Percentiles rank a stretch among this genome's conserved stretches.
Evolutionary conservation across 768 basidiomycete genomes (phyloP).

Genomic region (Macrolepiota fuliginosa): DNA sequence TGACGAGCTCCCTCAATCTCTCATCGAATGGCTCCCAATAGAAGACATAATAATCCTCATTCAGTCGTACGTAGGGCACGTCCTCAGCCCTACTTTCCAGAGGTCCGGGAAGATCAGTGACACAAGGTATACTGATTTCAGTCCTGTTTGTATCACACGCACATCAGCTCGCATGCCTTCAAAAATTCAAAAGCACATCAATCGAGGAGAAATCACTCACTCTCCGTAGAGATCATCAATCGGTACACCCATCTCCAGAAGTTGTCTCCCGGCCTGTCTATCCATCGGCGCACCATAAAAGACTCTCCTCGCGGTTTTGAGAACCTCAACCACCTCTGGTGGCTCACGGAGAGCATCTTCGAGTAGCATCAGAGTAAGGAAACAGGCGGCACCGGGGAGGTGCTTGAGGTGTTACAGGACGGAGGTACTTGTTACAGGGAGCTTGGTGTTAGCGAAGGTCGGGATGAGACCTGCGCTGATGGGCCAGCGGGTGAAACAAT

Average conservation of each 20-base stretch:
- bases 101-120: conserved; percentile 4
- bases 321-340: background rate
- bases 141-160: conserved; percentile 14
- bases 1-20: conserved; percentile 16
- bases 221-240: conserved; percentile 7
- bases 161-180: background rate
- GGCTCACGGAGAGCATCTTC: too few relatives aligned
- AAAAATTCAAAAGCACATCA: too few relatives aligned
- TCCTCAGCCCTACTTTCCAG: conserved; percentile 5
- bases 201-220: background rate
- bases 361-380: conserved; percentile 17
- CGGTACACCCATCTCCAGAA: too few relatives aligned
- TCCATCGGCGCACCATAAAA: conserved; percentile 15
- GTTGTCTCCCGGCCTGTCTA: conserved; percentile 11
- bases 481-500: conserved; percentile 14
- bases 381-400: conserved; percentile 9
- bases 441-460: conserved; percentile 11
- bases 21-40: conserved; percentile 9
- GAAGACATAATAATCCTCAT: conserved; percentile 9
- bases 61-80: conserved; percentile 12
- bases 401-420: conserved; percentile 16
- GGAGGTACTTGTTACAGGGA: conserved; percentile 13
- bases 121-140: conserved; percentile 15
- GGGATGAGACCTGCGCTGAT: conserved; percentile 7
- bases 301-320: conserved; percentile 8